Evolutionary conservation across 1,284 basidiomycete genomes (phyloP), one percentile per base, ranked within the genome.

Genomic region (Melampsora americana): DNA sequence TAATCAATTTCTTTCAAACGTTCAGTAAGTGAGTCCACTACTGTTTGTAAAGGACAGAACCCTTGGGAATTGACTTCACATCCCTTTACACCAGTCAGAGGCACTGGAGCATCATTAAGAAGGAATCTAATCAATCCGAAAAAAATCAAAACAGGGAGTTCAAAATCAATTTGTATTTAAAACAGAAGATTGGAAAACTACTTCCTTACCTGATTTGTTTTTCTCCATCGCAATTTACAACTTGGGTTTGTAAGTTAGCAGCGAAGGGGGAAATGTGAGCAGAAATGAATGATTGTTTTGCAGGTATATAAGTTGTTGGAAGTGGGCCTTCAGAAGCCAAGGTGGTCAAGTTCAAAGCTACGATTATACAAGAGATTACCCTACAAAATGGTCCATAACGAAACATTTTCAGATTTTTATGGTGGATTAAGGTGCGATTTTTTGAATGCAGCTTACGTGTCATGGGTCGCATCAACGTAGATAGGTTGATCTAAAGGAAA

Each of bases 391-490:
- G 4, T 5, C 12, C 6, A 9, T 5, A 12, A 42, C 12, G 39
- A 42, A 42, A 12, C 6, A 12, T 7, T 1, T 11, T 42, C 12
- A 42, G 11, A 42, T 5, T 42, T 42, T 11, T 9, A n/a, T 56
- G 20, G 1, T 56, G 26, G 1, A 56, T 56, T 56, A 5, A n/a
- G n/a, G 53, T 56, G n/a, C 1, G 53, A 56, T 56, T 28, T 48
- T 81, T 82, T 64, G 5, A 79, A 77, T 28, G 39, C 59, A 39
- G 26, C 72, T 46, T 23, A 76, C 74, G 79, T 79, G 65, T 92
- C 91, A 77, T 92, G 90, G 0, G 91, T 92, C 0, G 91, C 90
- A 81, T 93, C 92, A 4, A 92, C 92, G 79, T 93, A 95, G 50
- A 95, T 84, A 77, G 86, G 87, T 79, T 95, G 89, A 68, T 88